phyloP scores from a whole-genome alignment of 352 stramenopile genomes.

The Sclerospora graminicola region DNA sequence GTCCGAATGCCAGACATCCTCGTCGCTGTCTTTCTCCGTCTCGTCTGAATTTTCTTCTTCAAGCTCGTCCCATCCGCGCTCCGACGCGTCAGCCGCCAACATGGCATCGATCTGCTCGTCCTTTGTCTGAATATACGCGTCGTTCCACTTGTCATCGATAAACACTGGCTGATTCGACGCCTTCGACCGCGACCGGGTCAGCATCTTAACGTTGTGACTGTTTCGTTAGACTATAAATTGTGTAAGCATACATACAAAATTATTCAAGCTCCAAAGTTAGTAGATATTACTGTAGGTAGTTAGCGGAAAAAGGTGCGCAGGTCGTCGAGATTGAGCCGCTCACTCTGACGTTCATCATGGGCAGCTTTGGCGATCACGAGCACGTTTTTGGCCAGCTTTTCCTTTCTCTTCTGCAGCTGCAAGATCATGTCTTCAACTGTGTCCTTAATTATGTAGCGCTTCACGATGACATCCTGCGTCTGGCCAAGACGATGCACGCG shows the following conservation, averaged over 20 bases:
- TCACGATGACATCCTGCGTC: slow-evolving; percentile 74
- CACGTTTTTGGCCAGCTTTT: slow-evolving; percentile 74
- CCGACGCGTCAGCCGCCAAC: slow-evolving; percentile 32
- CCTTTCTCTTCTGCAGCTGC: slow-evolving; percentile 85
- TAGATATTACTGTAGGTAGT: too few relatives aligned
- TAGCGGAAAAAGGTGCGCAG: slow-evolving; percentile 55
- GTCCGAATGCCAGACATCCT: slow-evolving; percentile 28
- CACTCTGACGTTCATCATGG: slow-evolving; percentile 24
- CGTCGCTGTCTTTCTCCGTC: slow-evolving; percentile 10
- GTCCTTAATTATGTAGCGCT: slow-evolving; percentile 81
- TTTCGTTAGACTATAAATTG: too few relatives aligned
- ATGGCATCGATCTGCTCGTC: slow-evolving; percentile 79
- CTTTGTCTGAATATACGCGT: slow-evolving; percentile 73
- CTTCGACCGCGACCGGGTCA: slow-evolving; percentile 58
- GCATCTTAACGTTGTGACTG: slow-evolving; percentile 27
- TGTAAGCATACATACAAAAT: too few relatives aligned
- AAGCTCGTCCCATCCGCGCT: slow-evolving; percentile 40
- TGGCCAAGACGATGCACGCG: slow-evolving; percentile 86
- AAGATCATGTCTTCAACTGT: slow-evolving; percentile 90
- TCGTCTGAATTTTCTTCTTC: slow-evolving; percentile 29
- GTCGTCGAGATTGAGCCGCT: slow-evolving; percentile 57
- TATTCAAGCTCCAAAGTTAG: too few relatives aligned
- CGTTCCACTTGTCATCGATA: slow-evolving; percentile 76
- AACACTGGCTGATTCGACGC: slow-evolving; percentile 62
- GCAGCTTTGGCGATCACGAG: slow-evolving; percentile 39